These are phyloP conservation scores for Penicillium sp. DNA, from an alignment of 2,329 filamentous ascomycete species.

Conservation along the genomic window DNA sequence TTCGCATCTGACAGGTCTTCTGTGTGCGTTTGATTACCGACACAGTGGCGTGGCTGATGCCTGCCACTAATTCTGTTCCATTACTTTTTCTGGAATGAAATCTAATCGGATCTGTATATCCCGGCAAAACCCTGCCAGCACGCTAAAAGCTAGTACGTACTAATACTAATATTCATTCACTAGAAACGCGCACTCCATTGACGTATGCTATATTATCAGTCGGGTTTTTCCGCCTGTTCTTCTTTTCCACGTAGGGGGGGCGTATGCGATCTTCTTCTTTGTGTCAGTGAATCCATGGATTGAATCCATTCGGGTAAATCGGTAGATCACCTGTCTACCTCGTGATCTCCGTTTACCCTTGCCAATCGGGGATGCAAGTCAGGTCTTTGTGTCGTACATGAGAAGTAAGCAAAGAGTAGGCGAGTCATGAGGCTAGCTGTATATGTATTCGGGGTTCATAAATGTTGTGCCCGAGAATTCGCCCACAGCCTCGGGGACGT, in stretches of 20 bases:
- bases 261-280: neutral
- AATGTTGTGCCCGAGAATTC: slow-evolving; percentile 6
- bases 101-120: neutral
- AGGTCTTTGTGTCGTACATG: slow-evolving; percentile 4
- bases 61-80: slow-evolving; percentile 3
- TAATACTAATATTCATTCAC: neutral
- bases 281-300: neutral
- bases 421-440: slow-evolving; percentile 8
- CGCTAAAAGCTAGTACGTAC: neutral
- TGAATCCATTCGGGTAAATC: neutral
- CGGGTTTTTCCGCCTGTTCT: neutral
- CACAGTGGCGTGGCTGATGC: slow-evolving; percentile 55
- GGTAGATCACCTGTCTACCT: neutral
- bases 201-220: neutral
- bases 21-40: slow-evolving; percentile 81
- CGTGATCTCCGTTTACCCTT: slow-evolving; percentile 3
- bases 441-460: slow-evolving; percentile 1
- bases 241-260: neutral
- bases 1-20: slow-evolving; percentile 74
- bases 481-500: slow-evolving; percentile 4
- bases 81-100: slow-evolving; percentile 5
- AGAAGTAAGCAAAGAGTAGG: slow-evolving; percentile 5
- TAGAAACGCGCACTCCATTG: neutral
- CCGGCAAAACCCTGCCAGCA: neutral
- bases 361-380: slow-evolving; percentile 4